Evolutionary conservation across 2,329 filamentous ascomycete species (phyloP).

Genomic region (Botrytis pseudocinerea): DNA sequence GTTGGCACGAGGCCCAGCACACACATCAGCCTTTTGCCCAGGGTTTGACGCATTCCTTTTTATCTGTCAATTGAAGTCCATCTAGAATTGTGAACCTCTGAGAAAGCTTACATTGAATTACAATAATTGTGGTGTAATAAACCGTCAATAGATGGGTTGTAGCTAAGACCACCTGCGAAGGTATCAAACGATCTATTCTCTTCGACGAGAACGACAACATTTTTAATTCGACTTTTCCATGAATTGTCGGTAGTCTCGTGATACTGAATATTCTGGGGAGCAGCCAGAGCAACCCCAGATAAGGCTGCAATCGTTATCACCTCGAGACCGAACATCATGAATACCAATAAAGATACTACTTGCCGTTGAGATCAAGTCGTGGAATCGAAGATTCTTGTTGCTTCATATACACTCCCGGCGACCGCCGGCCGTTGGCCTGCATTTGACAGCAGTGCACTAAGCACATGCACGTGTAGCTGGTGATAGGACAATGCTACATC

Average conservation of each 20-base stretch:
- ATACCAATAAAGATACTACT: not conserved
- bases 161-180: slow-evolving; percentile 45
- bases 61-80: slow-evolving; percentile 17
- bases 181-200: slow-evolving; percentile 46
- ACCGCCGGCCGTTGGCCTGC: not conserved
- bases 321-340: slow-evolving; percentile 22
- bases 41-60: slow-evolving; percentile 37
- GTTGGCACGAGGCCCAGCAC: slow-evolving; percentile 43
- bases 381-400: not conserved
- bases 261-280: slow-evolving; percentile 26
- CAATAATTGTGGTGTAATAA: slow-evolving; percentile 43
- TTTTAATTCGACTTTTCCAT: slow-evolving; percentile 47
- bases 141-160: slow-evolving; percentile 43
- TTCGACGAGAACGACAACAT: slow-evolving; percentile 50
- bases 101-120: slow-evolving; percentile 43
- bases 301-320: slow-evolving; percentile 26
- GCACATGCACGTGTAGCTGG: slow-evolving; percentile 16
- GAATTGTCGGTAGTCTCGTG: slow-evolving; percentile 24
- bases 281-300: slow-evolving; percentile 31
- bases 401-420: slow-evolving; percentile 11
- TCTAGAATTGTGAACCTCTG: not conserved
- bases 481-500: slow-evolving; percentile 21
- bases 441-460: not conserved
- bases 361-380: not conserved
- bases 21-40: slow-evolving; percentile 39